These are phyloP conservation scores for Syzygium grande DNA, from an alignment of 345 rosid species.

Conservation along the genomic window DNA sequence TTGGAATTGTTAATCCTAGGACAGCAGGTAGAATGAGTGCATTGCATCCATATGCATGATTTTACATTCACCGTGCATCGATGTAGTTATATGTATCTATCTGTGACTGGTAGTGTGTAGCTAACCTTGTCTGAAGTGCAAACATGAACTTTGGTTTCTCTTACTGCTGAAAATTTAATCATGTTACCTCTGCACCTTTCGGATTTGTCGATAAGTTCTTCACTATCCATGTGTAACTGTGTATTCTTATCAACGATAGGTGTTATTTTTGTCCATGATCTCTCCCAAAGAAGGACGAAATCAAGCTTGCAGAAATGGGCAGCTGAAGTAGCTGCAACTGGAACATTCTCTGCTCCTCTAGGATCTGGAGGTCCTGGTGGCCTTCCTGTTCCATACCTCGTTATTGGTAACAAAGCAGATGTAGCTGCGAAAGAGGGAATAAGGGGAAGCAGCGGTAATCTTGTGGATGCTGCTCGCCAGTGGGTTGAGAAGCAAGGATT, in stretches of 20 bases:
- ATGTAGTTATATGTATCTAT: not conserved
- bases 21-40: not conserved
- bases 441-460: constrained; percentile 96
- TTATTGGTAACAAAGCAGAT: constrained; percentile 96
- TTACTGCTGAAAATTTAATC: not conserved
- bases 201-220: not conserved
- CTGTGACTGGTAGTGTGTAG: not conserved
- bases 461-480: constrained; percentile 95
- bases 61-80: not conserved
- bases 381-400: constrained; percentile 93
- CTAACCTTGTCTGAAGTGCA: not conserved
- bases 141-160: not conserved
- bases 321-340: constrained; percentile 72
- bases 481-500: constrained; percentile 99
- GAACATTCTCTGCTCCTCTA: constrained; percentile 93
- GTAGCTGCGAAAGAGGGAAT: constrained; percentile 86
- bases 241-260: constrained; percentile 33
- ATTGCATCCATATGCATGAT: not conserved
- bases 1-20: not conserved
- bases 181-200: not conserved
- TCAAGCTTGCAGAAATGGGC: constrained; percentile 97
- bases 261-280: constrained; percentile 95
- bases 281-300: constrained; percentile 95
- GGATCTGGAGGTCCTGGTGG: constrained; percentile 94
- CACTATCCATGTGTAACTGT: not conserved